Conservation (phyloP, 768 basidiomycete genomes). For the Phallus indusiatus region DNA sequence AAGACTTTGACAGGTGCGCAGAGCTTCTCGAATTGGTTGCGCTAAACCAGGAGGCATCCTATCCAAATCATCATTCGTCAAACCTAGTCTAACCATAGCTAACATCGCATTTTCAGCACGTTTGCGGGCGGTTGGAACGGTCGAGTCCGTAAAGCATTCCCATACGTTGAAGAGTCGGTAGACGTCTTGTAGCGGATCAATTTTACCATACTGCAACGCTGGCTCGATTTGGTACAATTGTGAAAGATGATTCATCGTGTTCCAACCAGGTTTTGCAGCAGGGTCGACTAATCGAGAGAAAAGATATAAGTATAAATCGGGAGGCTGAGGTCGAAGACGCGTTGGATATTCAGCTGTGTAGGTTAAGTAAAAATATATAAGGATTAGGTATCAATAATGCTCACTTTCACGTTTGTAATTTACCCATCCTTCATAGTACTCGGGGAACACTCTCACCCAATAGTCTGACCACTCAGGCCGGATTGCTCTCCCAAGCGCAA, state of each 20-base stretch:
- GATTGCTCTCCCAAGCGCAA: conserved; percentile 30
- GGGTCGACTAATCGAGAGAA: conserved; percentile 39
- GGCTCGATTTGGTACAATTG: conserved; percentile 11
- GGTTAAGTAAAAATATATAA: background rate
- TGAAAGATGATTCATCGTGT: conserved; percentile 23
- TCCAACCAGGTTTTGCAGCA: conserved; percentile 62
- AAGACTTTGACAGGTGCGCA: conserved; percentile 72
- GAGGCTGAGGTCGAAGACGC: conserved; percentile 71
- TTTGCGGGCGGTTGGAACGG: conserved; percentile 29
- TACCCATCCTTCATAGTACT: conserved; percentile 52
- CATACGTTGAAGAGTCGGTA: conserved; percentile 8
- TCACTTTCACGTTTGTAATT: conserved; percentile 33
- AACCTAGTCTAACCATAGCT: conserved; percentile 39
- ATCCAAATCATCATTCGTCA: conserved; percentile 41
- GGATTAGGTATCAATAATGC: conserved; percentile 10
- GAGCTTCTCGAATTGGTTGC: conserved; percentile 74
- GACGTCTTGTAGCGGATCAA: conserved; percentile 1
- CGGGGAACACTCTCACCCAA: conserved; percentile 77
- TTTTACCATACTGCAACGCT: conserved; percentile 2
- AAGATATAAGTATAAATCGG: conserved; percentile 64
- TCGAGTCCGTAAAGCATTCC: conserved; percentile 8
- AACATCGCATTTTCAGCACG: conserved; percentile 59
- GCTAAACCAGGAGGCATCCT: conserved; percentile 60
- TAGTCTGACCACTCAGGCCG: conserved; percentile 88
- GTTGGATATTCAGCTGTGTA: conserved; percentile 33